Base-by-base conservation (phyloP, 805 yeast genomes). In the Candida ovalis region DNA sequence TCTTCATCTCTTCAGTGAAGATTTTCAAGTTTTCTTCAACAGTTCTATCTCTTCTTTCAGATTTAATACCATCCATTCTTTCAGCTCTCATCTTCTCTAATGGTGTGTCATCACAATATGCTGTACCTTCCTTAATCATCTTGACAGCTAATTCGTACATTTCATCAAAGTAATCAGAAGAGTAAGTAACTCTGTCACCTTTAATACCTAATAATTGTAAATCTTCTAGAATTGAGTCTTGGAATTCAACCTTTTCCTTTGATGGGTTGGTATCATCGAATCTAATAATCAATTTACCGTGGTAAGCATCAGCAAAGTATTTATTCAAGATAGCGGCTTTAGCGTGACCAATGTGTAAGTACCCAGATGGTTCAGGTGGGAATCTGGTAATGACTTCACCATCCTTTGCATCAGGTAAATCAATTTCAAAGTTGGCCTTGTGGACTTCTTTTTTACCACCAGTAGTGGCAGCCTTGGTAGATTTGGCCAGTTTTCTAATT, bases 301-400 rank as follows among this genome's bases (percentile, higher is more conserved):
- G 86, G 78, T 92, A 94, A 64, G 81, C 86, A 60, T 88, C 84
- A 43, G 99, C 99, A 74, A 94, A 92, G 74, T 91, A 92, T 72
- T 94, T 94, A 75, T 94, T 94, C 67, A 94, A 79, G 50, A 94
- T 77, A 47, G 99, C 99, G 53, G 99, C 99, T 72, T 94, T 94
- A 52, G 96, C 99, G 67, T 94, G 99, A 59, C 99, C 99, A 72
- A 94, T 94, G 72, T 94, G 99, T 71, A 94, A 79, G 71, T 91
- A 94, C 73, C 99, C 99, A 73, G 96, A 88, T 51, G 99, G 99
- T 75, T 94, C 99, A 56, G 99, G 99, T 45, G 96, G 99, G 82
- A 94, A 94, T 74, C 99, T 86, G 46, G 99, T 95, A 46, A 95
- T 98, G 49, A 94, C 99, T 71, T 91, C 75, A 56, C 99, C 99